Evolutionary conservation across 2,329 filamentous ascomycete genomes (phyloP).

Genomic region (Claviceps sp.): DNA sequence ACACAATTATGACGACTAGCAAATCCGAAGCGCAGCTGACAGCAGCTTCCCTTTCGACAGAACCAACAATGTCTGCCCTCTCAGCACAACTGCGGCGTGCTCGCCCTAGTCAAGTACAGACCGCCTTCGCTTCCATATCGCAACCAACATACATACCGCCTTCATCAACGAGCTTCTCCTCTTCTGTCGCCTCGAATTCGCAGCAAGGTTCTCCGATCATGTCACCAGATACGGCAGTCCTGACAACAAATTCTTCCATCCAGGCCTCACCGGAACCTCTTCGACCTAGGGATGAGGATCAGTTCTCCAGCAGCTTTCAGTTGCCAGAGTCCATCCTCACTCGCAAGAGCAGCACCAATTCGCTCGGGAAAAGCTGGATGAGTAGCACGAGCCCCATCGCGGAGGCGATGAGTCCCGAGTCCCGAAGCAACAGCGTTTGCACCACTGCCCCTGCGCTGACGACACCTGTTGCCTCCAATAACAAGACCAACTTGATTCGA

Average conservation of each 20-base stretch:
- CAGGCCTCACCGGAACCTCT: slow-evolving; percentile 54
- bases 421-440: slow-evolving; percentile 9
- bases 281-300: slow-evolving; percentile 40
- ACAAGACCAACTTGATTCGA: slow-evolving; percentile 52
- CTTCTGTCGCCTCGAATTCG: slow-evolving; percentile 41
- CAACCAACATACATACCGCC: slow-evolving; percentile 22
- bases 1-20: slow-evolving; percentile 12
- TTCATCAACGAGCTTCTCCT: slow-evolving; percentile 39
- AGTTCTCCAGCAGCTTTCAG: slow-evolving; percentile 43
- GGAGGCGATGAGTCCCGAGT: slow-evolving; percentile 20
- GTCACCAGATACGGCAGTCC: slow-evolving; percentile 37
- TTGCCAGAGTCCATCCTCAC: slow-evolving; percentile 60
- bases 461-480: slow-evolving; percentile 3
- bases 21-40: slow-evolving; percentile 13
- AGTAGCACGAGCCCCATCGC: slow-evolving; percentile 43
- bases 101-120: slow-evolving; percentile 35
- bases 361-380: slow-evolving; percentile 47
- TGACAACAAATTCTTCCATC: slow-evolving; percentile 48
- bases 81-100: slow-evolving; percentile 25
- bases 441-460: not conserved
- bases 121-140: slow-evolving; percentile 22
- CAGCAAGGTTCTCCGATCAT: slow-evolving; percentile 43
- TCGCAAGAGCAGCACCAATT: slow-evolving; percentile 44
- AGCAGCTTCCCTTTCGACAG: slow-evolving; percentile 11
- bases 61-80: slow-evolving; percentile 29